Base-by-base conservation (phyloP, 345 rosid genomes). In the Sisymbrium irio region DNA sequence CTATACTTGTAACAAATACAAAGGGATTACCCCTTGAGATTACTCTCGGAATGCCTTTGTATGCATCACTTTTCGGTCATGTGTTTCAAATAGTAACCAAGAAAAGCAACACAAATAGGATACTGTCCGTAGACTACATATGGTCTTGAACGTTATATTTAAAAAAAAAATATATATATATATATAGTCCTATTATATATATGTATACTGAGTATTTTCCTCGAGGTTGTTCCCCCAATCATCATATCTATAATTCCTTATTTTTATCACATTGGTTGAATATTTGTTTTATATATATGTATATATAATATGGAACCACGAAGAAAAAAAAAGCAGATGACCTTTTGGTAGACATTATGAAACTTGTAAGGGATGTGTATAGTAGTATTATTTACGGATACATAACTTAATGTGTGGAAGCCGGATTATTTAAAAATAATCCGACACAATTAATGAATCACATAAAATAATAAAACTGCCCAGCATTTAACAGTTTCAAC, bases 291-390 rank as follows among this genome's bases (percentile, higher is more conserved):
- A 46, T 74, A 63, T 30, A 54, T n/a, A 22, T 27, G 20, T 47
- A 6, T 51, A 60, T 61, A 61, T 51, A 17, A 62, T 55, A 63
- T 28, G 65, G 30, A 36, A 25, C 30, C 45, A 69, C 63, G 59
- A 69, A 62, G 75, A 69, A 75, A 69, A 56, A 32, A 70, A 63
- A 69, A 70, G 66, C 39, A 55, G 45, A 69, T 0, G 36, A 70
- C 71, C 66, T 69, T 76, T 69, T 45, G 59, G 45, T 69, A 76
- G 65, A 76, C 75, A 69, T 62, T 76, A 62, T 62, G 75, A 69
- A 76, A 62, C 44, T 25, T 42, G 56, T 40, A 54, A 62, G 65
- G 13, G 40, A 76, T 54, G 51, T 54, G 69, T 45, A 12, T 65
- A 9, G 10, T 59, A 54, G 37, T 58, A 61, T 20, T 75, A 59